Percentiles rank a stretch among this genome's conserved stretches.
Conservation (phyloP, 441 rosid species). For the Mallotus repandus region DNA sequence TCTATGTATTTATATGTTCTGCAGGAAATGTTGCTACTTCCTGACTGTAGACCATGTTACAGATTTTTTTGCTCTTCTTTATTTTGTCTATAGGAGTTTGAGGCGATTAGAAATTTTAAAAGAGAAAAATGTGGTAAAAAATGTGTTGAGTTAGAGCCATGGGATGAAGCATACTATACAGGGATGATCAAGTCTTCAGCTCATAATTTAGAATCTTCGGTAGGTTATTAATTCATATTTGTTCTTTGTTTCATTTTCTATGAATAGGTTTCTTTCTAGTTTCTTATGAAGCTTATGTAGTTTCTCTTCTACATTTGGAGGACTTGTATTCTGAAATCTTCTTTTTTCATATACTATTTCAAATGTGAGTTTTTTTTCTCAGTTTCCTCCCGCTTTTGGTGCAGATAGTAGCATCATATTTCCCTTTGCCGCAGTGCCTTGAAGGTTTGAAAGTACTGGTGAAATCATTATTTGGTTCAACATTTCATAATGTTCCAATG, state of each 20-base stretch:
- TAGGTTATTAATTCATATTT: conserved; percentile 40
- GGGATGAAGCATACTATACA: conserved; percentile 93
- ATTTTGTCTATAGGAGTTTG: conserved; percentile 57
- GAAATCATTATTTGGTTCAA: conserved; percentile 82
- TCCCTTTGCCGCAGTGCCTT: conserved; percentile 79
- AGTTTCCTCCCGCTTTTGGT: background rate
- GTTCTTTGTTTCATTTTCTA: conserved; percentile 13
- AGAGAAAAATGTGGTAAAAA: conserved; percentile 53
- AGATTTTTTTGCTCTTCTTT: conserved; percentile 3
- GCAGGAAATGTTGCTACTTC: conserved; percentile 2
- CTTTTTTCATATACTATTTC: conserved; percentile 5
- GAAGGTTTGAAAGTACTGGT: conserved; percentile 82
- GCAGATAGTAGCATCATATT: conserved; percentile 92
- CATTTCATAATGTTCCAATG: conserved; percentile 55
- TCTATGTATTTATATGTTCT: conserved; percentile 7
- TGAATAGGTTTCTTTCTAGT: background rate
- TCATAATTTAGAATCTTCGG: conserved; percentile 67
- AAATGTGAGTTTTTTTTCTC: conserved; percentile 2
- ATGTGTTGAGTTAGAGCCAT: conserved; percentile 71
- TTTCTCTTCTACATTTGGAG: conserved; percentile 2
- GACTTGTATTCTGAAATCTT: background rate
- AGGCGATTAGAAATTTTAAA: conserved; percentile 62
- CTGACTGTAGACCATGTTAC: background rate
- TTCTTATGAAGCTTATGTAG: conserved; percentile 2
- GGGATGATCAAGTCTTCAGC: conserved; percentile 75